Evolutionary conservation across 1,284 basidiomycete species (phyloP).

Genomic region (Ustilago xerochloae): DNA sequence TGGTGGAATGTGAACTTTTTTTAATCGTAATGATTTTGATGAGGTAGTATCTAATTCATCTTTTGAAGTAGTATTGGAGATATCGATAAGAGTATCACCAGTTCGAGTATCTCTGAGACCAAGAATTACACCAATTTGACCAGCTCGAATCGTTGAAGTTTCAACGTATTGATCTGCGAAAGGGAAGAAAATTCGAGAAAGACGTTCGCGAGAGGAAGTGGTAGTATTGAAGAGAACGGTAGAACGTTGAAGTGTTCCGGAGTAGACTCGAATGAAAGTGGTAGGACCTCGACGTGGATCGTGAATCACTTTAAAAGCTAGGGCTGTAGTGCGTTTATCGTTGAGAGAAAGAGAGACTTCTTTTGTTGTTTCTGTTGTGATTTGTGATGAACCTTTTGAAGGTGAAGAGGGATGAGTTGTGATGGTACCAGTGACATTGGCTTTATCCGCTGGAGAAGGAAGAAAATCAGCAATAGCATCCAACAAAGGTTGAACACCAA

Average conservation of each 20-base stretch:
- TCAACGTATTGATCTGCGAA: slow-evolving; percentile 84
- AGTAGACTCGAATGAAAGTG: slow-evolving; percentile 89
- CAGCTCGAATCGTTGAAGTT: slow-evolving; percentile 82
- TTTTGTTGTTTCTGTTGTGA: slow-evolving; percentile 45
- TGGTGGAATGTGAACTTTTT: slow-evolving; percentile 81
- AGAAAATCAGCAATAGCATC: slow-evolving; percentile 83
- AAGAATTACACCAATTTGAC: slow-evolving; percentile 84
- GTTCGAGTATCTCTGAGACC: slow-evolving; percentile 85
- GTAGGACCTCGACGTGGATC: slow-evolving; percentile 86
- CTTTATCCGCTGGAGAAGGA: slow-evolving; percentile 75
- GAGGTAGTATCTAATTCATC: slow-evolving; percentile 2
- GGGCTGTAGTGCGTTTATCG: slow-evolving; percentile 44
- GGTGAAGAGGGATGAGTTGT: neutral
- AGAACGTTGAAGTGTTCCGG: slow-evolving; percentile 75
- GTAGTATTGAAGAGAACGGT: slow-evolving; percentile 79
- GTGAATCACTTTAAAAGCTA: slow-evolving; percentile 91
- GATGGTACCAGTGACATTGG: slow-evolving; percentile 24
- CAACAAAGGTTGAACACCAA: slow-evolving; percentile 83
- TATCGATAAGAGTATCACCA: slow-evolving; percentile 79
- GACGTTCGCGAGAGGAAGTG: slow-evolving; percentile 77
- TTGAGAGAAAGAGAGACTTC: slow-evolving; percentile 44
- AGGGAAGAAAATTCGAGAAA: slow-evolving; percentile 80
- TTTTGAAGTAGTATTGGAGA: neutral
- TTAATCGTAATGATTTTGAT: slow-evolving; percentile 70
- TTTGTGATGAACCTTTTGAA: slow-evolving; percentile 1